phyloP scores from a whole-genome alignment of 176 grass and related monocot genomes.

The Rhynchospora tenuis region DNA sequence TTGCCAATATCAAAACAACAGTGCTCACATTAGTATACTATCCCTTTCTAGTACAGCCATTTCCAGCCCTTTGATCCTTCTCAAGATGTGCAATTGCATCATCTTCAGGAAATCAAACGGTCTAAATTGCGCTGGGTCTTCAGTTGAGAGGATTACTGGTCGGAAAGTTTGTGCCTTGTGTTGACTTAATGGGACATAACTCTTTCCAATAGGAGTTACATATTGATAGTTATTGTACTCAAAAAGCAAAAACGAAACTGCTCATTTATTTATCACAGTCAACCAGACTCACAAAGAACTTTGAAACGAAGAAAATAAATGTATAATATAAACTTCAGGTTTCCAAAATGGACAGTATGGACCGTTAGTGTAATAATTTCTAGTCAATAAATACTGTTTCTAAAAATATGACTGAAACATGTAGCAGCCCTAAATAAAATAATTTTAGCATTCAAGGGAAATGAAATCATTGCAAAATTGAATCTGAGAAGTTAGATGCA shows the following conservation, averaged over 20 bases:
- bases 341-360: not conserved
- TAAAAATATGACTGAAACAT: not conserved
- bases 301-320: not conserved
- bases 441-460: not conserved
- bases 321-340: not conserved
- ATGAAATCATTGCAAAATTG: not conserved
- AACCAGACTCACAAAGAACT: not conserved
- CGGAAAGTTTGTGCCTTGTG: not conserved
- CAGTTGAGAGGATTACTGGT: not conserved
- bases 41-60: not conserved
- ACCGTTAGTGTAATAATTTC: not conserved
- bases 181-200: not conserved
- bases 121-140: not conserved
- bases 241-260: not conserved
- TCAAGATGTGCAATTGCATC: not conserved
- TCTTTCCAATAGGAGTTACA: not conserved
- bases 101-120: not conserved
- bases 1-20: slow-evolving; percentile 15
- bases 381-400: not conserved
- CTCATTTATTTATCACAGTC: not conserved
- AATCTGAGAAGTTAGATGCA: not conserved
- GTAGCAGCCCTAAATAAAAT: not conserved
- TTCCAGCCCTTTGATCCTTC: not conserved
- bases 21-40: not conserved
- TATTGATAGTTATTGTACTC: not conserved